Conservation (phyloP, 495 filamentous ascomycete genomes). For the Xylaria flabelliformis region DNA sequence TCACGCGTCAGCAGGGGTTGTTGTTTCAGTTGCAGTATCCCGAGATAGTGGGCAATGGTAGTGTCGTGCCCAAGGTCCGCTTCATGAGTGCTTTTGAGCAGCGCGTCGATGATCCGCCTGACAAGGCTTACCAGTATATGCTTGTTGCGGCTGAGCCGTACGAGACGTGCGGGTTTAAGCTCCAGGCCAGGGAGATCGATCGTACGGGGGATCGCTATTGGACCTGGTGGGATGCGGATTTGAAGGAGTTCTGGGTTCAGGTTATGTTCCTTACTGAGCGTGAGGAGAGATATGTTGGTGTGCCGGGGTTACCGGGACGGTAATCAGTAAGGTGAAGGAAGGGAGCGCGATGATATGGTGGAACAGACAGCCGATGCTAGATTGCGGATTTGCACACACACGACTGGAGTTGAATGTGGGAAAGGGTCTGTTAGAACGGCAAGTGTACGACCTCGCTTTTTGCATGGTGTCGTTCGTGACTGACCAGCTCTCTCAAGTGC, state of each 20-base stretch:
- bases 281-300: slow-evolving; percentile 93
- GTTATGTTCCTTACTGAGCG: slow-evolving; percentile 98
- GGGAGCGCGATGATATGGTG: background rate
- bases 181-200: slow-evolving; percentile 94
- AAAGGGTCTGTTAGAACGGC: background rate
- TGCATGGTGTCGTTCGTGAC: background rate
- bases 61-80: slow-evolving; percentile 76
- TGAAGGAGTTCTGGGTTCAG: slow-evolving; percentile 99
- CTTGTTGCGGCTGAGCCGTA: slow-evolving; percentile 97
- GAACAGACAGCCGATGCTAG: background rate
- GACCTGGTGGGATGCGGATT: slow-evolving; percentile 94
- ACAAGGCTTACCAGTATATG: slow-evolving; percentile 93
- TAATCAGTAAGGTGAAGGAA: background rate
- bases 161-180: slow-evolving; percentile 94
- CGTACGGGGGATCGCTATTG: slow-evolving; percentile 84
- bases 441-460: slow-evolving; percentile 7
- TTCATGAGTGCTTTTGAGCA: slow-evolving; percentile 99
- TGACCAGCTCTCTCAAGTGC: background rate
- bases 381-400: background rate
- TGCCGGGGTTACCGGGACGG: slow-evolving; percentile 76
- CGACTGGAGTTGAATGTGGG: background rate
- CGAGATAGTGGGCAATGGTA: slow-evolving; percentile 73
- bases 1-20: slow-evolving; percentile 87
- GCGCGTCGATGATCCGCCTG: slow-evolving; percentile 92
- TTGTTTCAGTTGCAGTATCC: slow-evolving; percentile 96